A percentile compares a stretch with the other conserved stretches of the same genome.
phyloP scores from a whole-genome alignment of 495 filamentous ascomycete species.

The Cercophora samala region DNA sequence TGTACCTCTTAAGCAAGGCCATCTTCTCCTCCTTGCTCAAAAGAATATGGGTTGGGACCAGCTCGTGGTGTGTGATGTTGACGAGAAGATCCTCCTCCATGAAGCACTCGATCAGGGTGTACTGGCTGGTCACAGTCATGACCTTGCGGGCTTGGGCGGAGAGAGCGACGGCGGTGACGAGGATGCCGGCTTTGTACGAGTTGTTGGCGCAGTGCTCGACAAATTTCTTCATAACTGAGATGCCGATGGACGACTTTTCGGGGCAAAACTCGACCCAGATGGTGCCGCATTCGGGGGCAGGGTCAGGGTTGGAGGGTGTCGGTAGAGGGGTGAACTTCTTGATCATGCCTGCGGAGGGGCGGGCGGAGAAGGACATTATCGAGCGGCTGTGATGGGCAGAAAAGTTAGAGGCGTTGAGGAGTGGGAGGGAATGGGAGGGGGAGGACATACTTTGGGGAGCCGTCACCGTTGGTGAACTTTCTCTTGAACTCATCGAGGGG shows the following conservation, averaged over 20 bases:
- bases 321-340: conserved; percentile 70
- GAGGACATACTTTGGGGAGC: conserved; percentile 62
- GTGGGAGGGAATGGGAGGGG: conserved; percentile 21
- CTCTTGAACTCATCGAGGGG: conserved; percentile 69
- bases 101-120: conserved; percentile 86
- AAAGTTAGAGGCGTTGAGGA: conserved; percentile 5
- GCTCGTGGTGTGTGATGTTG: conserved; percentile 97
- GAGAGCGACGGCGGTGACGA: conserved; percentile 77
- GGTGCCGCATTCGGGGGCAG: conserved; percentile 69
- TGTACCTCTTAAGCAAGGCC: conserved; percentile 77
- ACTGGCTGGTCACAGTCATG: conserved; percentile 63
- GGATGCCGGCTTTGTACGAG: conserved; percentile 83
- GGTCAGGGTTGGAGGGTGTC: conserved; percentile 61
- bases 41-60: conserved; percentile 90
- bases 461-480: conserved; percentile 64
- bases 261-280: conserved; percentile 90
- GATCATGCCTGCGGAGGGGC: conserved; percentile 78
- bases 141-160: conserved; percentile 81
- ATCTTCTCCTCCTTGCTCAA: conserved; percentile 87
- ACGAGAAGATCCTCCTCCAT: conserved; percentile 92
- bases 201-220: conserved; percentile 71
- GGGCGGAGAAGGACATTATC: conserved; percentile 80
- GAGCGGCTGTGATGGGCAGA: conserved; percentile 56
- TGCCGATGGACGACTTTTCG: conserved; percentile 69
- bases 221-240: conserved; percentile 87